Conservation (phyloP, 768 basidiomycete species). For the Boletus barrowsii region DNA sequence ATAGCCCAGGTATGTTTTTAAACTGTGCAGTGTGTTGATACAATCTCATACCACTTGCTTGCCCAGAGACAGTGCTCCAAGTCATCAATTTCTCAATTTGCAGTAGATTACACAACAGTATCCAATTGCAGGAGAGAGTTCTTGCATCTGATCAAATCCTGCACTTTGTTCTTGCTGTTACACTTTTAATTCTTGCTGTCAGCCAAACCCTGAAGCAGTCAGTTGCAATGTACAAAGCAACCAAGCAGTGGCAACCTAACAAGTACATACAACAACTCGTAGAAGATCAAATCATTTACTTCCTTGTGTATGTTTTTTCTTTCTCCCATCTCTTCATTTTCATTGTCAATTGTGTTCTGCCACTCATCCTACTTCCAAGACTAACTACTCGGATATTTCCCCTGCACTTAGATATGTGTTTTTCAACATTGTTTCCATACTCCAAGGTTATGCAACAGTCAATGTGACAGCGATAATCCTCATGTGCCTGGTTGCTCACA, state of each 20-base stretch:
- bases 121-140: background rate
- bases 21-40: background rate
- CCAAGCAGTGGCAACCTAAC: background rate
- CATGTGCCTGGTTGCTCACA: background rate
- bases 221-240: background rate
- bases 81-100: background rate
- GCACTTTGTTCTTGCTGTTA: background rate
- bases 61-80: background rate
- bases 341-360: too few species aligned
- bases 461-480: too few species aligned
- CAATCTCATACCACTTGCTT: background rate
- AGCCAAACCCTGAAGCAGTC: background rate
- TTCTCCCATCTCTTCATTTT: background rate
- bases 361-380: too few species aligned
- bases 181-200: background rate
- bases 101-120: background rate
- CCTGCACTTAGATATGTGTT: background rate
- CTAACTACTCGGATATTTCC: too few species aligned
- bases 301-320: constrained; percentile 22
- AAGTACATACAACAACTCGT: background rate
- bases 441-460: background rate
- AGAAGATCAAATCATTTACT: constrained; percentile 8
- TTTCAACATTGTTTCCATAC: background rate
- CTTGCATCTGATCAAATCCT: background rate
- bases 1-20: constrained; percentile 2